Conservation (phyloP, 2,329 filamentous ascomycete genomes). For the Stromatinia cepivora region DNA sequence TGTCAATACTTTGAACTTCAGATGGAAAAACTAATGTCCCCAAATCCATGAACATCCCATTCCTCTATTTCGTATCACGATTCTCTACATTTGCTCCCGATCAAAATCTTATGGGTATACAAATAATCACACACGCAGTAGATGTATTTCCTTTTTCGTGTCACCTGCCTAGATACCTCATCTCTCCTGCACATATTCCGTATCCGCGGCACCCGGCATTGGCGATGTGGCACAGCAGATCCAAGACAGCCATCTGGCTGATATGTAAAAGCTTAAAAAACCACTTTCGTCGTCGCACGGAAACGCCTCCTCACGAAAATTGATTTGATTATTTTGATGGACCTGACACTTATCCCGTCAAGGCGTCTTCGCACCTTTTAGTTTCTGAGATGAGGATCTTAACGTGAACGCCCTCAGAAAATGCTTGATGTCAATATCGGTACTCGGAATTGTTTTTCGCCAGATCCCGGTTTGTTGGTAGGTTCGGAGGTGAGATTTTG, state of each 20-base stretch:
- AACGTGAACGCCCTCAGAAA: background rate
- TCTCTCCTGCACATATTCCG: background rate
- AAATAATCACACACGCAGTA: background rate
- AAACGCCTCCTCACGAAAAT: constrained; percentile 12
- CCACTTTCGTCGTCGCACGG: background rate
- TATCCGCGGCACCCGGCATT: background rate
- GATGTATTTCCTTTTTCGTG: no score
- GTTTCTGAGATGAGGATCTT: background rate
- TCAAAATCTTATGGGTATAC: no score
- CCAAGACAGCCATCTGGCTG: background rate
- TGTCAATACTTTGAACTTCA: no score
- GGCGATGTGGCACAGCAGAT: background rate
- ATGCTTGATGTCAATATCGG: background rate
- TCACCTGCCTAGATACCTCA: no score
- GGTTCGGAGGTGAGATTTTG: background rate
- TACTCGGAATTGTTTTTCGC: background rate
- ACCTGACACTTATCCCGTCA: no score
- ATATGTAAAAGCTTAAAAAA: background rate
- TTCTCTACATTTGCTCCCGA: no score
- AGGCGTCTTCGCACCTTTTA: background rate
- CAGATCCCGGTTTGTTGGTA: background rate
- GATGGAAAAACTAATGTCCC: no score
- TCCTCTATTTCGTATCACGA: no score
- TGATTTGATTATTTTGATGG: no score
- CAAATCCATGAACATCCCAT: no score